Evolutionary conservation across 2,329 filamentous ascomycete genomes (phyloP), one percentile per base, ranked within the genome.

Genomic region (Colletotrichum magnum): DNA sequence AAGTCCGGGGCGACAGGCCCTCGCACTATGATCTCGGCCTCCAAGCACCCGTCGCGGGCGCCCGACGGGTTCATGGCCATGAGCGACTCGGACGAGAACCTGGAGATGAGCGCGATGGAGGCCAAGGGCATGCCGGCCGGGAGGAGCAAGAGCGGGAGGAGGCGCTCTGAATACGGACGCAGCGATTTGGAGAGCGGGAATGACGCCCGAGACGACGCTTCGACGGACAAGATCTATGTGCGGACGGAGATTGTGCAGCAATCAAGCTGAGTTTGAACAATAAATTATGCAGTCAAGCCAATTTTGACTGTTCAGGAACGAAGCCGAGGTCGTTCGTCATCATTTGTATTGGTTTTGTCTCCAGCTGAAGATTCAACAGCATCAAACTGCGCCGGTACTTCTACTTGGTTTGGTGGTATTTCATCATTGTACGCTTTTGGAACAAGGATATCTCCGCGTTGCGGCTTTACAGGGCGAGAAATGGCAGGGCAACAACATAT

Each of bases 81-180:
- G 5, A 68, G 65, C 28, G 69, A 72, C 26, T 73, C 72, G 1
- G 61, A 72, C 4, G 70, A 72, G 13, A 69, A 61, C 53, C 58
- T 73, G 15, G 70, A 73, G 39, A 47, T 72, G 6, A 58, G 58
- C 15, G 32, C 39, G 5, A 48, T 69, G 51, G 24, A 24, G 7
- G 16, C 5, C 12, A 28, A 57, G 26, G 43, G 12, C 9, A 10
- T 5, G 4, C 16, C 39, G 9, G 26, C 28, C 7, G 26, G 10
- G 9, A 50, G 41, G 26, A 50, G 21, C 15, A 21, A 47, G 26
- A 50, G 43, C 13, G 43, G n/a, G 4, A n/a, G 39, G 3, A 26
- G 15, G 15, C 41, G 28, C 16, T 56, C 51, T 16, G 41, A 57
- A 3, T 28, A 39, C 18, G 41, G 28, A 2, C 41, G n/a, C 7